Base-by-base conservation (phyloP, 2,329 filamentous ascomycete genomes). In the Microascus cirrosus region DNA sequence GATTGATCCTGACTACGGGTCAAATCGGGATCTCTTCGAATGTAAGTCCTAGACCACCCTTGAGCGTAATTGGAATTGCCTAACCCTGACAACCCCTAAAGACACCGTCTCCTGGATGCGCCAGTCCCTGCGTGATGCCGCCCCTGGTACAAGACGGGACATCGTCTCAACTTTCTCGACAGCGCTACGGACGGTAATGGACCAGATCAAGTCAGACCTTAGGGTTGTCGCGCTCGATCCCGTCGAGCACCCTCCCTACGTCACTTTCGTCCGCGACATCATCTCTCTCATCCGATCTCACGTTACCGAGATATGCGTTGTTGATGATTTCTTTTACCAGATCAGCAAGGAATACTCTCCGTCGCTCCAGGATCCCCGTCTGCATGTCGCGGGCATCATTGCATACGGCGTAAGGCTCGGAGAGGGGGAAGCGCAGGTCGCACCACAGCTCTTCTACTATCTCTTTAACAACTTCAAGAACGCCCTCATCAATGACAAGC, bases 381-480 rank as follows among this genome's bases (percentile, higher is more conserved):
- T 84, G 4, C 80, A 82, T 60, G 74, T 78, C 25, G 80, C 81
- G 3, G 74, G 73, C 4, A 79, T 84, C 63, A 64, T 80, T 18
- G 77, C 79, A 1, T 84, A 82, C 64, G 81, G 79, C 1, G 68
- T 83, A 35, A 75, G 77, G 48, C 67, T 84, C 18, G 52, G 56
- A 4, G 81, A 84, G 60, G 77, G 74, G 1, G 80, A 83, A 57
- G 63, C 67, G 1, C 73, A 71, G 34, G 76, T 75, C 3, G 67
- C 68, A 6, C 72, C 76, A 20, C 74, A 77, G 57, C 71, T 84
- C 3, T 84, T 84, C 63, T 78, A 78, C 65, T 80, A 81, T 59
- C 70, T 84, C 2, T 78, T 77, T 64, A 79, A 79, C 62, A 82
- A 78, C 65, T 81, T 82, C 65, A 82, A 82, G 64, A 69, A 77